Conservation (phyloP, 2,329 filamentous ascomycete genomes). For the Xylariomycetidae sp. region DNA sequence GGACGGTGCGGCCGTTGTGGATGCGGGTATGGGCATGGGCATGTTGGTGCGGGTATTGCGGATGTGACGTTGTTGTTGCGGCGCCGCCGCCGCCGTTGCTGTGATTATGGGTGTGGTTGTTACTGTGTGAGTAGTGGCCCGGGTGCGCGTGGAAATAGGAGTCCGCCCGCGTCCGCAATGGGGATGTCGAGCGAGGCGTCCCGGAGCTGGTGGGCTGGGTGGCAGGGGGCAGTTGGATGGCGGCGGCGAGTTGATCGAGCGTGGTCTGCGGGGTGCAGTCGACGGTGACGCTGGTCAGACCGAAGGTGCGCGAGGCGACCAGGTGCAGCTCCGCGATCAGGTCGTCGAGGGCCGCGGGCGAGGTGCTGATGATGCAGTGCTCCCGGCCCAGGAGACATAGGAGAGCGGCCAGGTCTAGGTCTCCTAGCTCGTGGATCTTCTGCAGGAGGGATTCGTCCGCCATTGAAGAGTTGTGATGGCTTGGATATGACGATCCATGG, state of each 20-base stretch:
- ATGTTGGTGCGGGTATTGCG: conserved; percentile 1
- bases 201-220: conserved; percentile 19
- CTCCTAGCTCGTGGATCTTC: conserved; percentile 73
- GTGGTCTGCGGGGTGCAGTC: conserved; percentile 70
- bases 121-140: not conserved
- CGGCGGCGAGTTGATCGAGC: conserved; percentile 73
- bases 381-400: conserved; percentile 77
- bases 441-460: conserved; percentile 57
- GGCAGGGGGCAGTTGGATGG: conserved; percentile 52
- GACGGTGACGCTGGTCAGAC: conserved; percentile 64
- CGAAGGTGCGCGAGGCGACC: conserved; percentile 68
- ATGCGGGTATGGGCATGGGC: conserved; percentile 1
- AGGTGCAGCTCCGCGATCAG: conserved; percentile 71
- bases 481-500: too few species aligned
- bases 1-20: conserved; percentile 2
- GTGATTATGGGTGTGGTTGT: conserved; percentile 3
- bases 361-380: conserved; percentile 83
- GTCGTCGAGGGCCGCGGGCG: conserved; percentile 55
- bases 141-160: conserved; percentile 10
- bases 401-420: conserved; percentile 82
- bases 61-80: not conserved
- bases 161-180: conserved; percentile 18
- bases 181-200: conserved; percentile 18
- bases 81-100: not conserved
- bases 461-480: conserved; percentile 39